Base-by-base conservation (phyloP, 805 yeast species). In the Priceomyces castillae region DNA sequence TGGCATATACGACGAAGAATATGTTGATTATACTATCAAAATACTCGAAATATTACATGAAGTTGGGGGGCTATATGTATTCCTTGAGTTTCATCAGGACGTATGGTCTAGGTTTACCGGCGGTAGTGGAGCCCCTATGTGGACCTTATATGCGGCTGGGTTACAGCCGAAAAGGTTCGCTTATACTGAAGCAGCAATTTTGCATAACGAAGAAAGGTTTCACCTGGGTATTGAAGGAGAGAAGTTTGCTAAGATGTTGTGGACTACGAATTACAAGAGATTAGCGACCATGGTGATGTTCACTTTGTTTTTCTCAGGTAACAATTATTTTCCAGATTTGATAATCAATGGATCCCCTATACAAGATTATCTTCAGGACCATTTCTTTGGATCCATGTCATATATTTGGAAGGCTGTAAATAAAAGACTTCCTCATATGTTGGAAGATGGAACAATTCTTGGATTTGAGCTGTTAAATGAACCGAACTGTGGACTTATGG, bases 121-220 rank as follows among this genome's bases (percentile, higher is more conserved):
- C 4, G 97, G 97, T 2, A 81, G 88, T 37, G 97, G 97, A 15
- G 96, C 97, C 3, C 97, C 97, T 1, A 55, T 87, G 56, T 90
- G 97, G 97, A 90, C 97, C 0, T 60, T 90, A 3, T 82, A 86
- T 56, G 90, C 94, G 18, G 95, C 92, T 2, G 97, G 97, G 1
- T 65, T 90, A 38, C 79, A 90, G 43, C 96, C 96, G 0, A 69
- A 60, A n/a, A 62, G 77, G n/a, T 87, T 94, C 54, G 63, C 75
- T 1, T 71, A 51, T 2, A 86, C 94, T 3, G 87, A 85, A 46
- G 95, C 96, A 1, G 92, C 97, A 0, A 61, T 87, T 26, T 59
- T 89, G 16, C 96, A 90, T 58, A 82, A 85, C 52, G 67, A 69
- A 36, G 47, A 59, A 4, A 46, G 65, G 22, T 69, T 56, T 44